Percentiles rank a stretch among this genome's conserved stretches.
Evolutionary conservation across 1,284 basidiomycete species (phyloP).

Genomic region (Leccinum proliferum): DNA sequence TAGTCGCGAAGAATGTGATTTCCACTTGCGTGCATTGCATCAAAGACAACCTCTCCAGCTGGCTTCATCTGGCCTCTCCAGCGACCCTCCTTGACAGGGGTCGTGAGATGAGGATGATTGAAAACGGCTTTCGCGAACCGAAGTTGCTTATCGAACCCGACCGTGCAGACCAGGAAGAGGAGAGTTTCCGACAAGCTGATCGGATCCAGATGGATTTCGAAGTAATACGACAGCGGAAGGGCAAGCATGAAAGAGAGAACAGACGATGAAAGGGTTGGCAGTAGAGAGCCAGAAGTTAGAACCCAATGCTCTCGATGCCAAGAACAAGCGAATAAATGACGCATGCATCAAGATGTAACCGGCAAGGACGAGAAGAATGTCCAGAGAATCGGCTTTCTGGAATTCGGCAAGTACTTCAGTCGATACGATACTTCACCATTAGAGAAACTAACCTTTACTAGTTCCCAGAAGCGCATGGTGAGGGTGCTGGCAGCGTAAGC

Average conservation of each 20-base stretch:
- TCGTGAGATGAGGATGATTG: constrained; percentile 71
- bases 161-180: constrained; percentile 95
- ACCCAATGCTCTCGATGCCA: constrained; percentile 82
- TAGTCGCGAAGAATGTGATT: constrained; percentile 90
- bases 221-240: constrained; percentile 78
- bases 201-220: constrained; percentile 88
- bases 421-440: background rate
- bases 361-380: constrained; percentile 93
- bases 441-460: constrained; percentile 62
- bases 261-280: constrained; percentile 79
- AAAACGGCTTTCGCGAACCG: constrained; percentile 90
- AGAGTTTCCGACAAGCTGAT: constrained; percentile 92
- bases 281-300: constrained; percentile 88
- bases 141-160: constrained; percentile 98
- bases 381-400: constrained; percentile 90
- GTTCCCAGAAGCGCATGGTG: constrained; percentile 79
- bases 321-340: constrained; percentile 89
- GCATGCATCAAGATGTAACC: constrained; percentile 97
- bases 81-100: constrained; percentile 43
- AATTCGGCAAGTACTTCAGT: constrained; percentile 8
- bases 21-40: constrained; percentile 78
- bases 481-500: constrained; percentile 81
- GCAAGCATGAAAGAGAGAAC: constrained; percentile 86
- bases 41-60: constrained; percentile 79
- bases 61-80: constrained; percentile 57